A percentile compares a stretch with the other conserved stretches of the same genome.
Conservation (phyloP, 2,329 filamentous ascomycete species). For the Apiospora rasikravindrae region DNA sequence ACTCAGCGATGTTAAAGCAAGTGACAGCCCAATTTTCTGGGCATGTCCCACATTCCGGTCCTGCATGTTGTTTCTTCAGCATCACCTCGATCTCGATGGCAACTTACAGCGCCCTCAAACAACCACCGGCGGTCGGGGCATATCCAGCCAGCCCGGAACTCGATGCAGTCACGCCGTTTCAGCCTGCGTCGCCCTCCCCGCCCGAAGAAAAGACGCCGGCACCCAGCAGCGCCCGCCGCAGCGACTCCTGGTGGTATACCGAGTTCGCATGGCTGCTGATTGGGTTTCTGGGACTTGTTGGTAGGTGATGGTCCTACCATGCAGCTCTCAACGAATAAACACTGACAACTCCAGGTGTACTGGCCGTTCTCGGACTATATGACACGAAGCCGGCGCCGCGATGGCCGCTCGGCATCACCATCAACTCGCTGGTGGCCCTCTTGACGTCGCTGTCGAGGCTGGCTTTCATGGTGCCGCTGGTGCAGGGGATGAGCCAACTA, state of each 20-base stretch:
- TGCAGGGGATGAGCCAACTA: constrained; percentile 6
- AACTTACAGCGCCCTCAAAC: background rate
- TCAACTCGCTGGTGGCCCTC: constrained; percentile 9
- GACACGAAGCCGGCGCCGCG: background rate
- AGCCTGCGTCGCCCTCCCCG: background rate
- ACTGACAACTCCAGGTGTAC: background rate
- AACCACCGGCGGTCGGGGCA: background rate
- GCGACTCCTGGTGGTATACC: background rate
- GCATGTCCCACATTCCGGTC: background rate
- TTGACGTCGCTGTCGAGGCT: constrained; percentile 5
- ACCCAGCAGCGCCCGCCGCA: background rate
- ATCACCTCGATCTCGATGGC: background rate
- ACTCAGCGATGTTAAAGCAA: background rate
- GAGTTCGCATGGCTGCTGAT: background rate
- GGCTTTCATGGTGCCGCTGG: constrained; percentile 12
- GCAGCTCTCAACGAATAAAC: background rate
- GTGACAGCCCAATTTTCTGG: background rate
- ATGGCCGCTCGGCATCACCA: constrained; percentile 13
- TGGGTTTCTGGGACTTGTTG: background rate
- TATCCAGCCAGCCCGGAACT: background rate
- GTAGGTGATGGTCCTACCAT: background rate
- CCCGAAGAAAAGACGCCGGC: background rate
- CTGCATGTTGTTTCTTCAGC: background rate
- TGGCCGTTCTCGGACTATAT: background rate
- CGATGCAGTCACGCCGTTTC: background rate